phyloP scores from a whole-genome alignment of 345 rosid species.

The Eutrema yunnanense region DNA sequence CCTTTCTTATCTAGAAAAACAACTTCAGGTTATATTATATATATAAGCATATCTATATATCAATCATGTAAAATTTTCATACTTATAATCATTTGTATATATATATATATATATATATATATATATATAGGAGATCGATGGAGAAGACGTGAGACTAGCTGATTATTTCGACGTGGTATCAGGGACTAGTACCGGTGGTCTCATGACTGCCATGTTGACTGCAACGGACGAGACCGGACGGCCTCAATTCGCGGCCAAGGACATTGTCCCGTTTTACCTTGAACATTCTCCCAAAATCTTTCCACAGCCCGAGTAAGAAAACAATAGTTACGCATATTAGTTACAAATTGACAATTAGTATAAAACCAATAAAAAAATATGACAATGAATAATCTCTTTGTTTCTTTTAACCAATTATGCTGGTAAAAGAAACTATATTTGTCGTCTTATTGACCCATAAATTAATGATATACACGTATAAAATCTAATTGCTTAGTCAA shows the following conservation, averaged over 20 bases:
- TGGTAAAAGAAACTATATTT: background rate
- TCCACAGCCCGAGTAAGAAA: constrained; percentile 45
- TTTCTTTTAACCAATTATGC: background rate
- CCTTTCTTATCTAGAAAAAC: constrained; percentile 58
- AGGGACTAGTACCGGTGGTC: constrained; percentile 78
- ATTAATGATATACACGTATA: background rate
- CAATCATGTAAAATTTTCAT: background rate
- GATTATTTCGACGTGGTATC: constrained; percentile 72
- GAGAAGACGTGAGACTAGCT: constrained; percentile 51
- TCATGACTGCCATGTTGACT: constrained; percentile 54
- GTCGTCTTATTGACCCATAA: background rate
- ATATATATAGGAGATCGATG: constrained; percentile 48
- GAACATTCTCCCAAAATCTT: constrained; percentile 54
- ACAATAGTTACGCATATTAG: background rate
- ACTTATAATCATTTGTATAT: background rate
- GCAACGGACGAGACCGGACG: constrained; percentile 44
- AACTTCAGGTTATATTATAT: constrained; percentile 57
- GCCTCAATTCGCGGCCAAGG: constrained; percentile 47
- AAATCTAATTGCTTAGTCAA: background rate
- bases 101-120: constrained; percentile 29
- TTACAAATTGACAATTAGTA: background rate
- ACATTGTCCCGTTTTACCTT: constrained; percentile 57
- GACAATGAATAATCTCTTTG: background rate
- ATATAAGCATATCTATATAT: background rate
- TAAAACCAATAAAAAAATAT: background rate